A percentile compares a stretch with the other conserved stretches of the same genome.
Evolutionary conservation across 108 stramenopile genomes (phyloP).

Genomic region (Bacterosira constricta): DNA sequence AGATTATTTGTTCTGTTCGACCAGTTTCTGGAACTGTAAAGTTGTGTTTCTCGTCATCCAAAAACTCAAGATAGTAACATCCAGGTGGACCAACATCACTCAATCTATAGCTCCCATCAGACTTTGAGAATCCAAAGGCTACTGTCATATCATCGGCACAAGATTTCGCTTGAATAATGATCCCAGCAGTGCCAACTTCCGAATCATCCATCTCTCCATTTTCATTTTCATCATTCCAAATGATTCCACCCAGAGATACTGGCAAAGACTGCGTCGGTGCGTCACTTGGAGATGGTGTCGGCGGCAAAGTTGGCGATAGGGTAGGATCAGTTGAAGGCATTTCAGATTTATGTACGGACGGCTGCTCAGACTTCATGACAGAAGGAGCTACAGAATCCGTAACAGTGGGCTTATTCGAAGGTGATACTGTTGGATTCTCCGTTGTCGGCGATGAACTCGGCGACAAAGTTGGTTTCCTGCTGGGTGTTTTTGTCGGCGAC

Average conservation of each 20-base stretch:
- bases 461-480: no score
- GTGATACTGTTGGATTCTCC: no score
- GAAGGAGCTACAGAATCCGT: no score
- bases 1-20: neutral
- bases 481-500: no score
- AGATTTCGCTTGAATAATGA: neutral
- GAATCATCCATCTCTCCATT: neutral
- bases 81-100: neutral
- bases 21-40: no score
- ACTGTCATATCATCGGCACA: neutral
- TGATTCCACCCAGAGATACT: neutral
- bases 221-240: slow-evolving; percentile 3
- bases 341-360: no score
- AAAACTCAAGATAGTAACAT: neutral
- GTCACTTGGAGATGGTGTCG: no score
- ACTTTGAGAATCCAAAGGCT: neutral
- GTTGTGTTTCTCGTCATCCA: neutral
- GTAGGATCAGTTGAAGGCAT: neutral
- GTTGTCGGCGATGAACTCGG: no score
- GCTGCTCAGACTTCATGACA: no score
- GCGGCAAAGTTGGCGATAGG: neutral
- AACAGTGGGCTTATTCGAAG: no score
- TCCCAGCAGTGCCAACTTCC: neutral
- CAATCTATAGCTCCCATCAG: neutral
- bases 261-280: neutral